phyloP scores from a whole-genome alignment of 306 rosid genomes.

The Morella rubra region DNA sequence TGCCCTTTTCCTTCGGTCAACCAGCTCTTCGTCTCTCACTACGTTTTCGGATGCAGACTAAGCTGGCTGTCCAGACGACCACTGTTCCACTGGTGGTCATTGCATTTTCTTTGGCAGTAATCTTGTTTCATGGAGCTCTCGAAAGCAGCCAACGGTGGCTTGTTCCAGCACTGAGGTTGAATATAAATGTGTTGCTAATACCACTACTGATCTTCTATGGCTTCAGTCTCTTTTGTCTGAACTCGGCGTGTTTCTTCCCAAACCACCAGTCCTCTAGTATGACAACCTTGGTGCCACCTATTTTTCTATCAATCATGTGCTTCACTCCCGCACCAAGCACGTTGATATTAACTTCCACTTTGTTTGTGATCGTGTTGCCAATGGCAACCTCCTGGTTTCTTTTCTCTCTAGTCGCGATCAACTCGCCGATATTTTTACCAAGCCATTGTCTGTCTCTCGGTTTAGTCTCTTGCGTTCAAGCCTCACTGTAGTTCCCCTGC shows the following conservation, averaged over 20 bases:
- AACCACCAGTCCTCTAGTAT: background rate
- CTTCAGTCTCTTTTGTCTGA: background rate
- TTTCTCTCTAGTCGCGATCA: background rate
- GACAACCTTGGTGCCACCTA: background rate
- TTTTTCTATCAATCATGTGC: background rate
- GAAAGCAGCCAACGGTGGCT: background rate
- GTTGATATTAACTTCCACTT: background rate
- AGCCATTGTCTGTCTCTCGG: too few species aligned
- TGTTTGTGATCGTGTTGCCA: background rate
- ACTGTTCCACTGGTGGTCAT: background rate
- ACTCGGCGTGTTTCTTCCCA: background rate
- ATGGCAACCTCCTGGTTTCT: background rate
- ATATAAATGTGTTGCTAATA: background rate
- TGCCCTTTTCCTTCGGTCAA: too few species aligned
- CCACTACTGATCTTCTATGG: background rate
- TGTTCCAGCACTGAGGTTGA: slow-evolving; percentile 2
- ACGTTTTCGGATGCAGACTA: too few species aligned
- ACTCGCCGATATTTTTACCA: background rate
- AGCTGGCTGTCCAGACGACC: too few species aligned
- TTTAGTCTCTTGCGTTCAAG: too few species aligned
- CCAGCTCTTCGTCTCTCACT: too few species aligned
- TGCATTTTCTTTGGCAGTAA: background rate
- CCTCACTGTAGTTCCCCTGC: too few species aligned
- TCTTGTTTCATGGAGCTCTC: background rate
- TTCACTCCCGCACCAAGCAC: background rate